Base-by-base conservation (phyloP, 306 rosid species). In the Morella rubra region DNA sequence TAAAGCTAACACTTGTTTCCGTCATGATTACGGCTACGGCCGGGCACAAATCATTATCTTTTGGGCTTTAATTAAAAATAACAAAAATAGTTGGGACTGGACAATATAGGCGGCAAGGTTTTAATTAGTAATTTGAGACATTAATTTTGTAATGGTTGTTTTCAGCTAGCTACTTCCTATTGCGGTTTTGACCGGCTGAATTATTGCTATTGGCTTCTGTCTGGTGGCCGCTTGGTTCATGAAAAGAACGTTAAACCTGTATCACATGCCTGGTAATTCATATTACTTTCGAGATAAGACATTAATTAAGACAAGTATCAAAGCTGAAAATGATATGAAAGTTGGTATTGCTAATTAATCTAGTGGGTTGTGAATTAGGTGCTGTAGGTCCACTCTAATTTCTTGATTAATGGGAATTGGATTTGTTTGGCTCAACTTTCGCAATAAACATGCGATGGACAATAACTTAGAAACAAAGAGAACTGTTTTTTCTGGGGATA, bases 231-330 rank as follows among this genome's bases (percentile, higher is more conserved):
- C 32, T 52, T 12, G 80, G 86, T 62, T 4, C 6, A 20, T 53
- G 83, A 80, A 84, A 16, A 82, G 69, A 85, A 79, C 88, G 75
- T 69, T 76, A 82, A 87, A 85, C 84, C 37, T 81, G 79, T 85
- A 56, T 44, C 52, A 84, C 32, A 74, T 11, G 54, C 72, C 41
- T 40, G 27, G 59, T 69, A 77, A 68, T 79, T 69, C 65, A 74
- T 77, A 54, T 76, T 55, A 18, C 72, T 70, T 59, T 47, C 13
- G 50, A 42, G 64, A 76, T 56, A 67, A 53, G 60, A 50, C 65
- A 27, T 1, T 27, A 61, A 41, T 27, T 72, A n/a, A 37, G 45
- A 24, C 13, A 46, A 71, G 4, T 24, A 51, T 6, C 13, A 64
- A 67, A 71, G 2, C 59, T 44, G 47, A 56, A 77, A 12, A 11